Percentiles rank a stretch among this genome's conserved stretches.
Evolutionary conservation across 2,329 filamentous ascomycete species (phyloP).

Genomic region (Clarireedia sp.): DNA sequence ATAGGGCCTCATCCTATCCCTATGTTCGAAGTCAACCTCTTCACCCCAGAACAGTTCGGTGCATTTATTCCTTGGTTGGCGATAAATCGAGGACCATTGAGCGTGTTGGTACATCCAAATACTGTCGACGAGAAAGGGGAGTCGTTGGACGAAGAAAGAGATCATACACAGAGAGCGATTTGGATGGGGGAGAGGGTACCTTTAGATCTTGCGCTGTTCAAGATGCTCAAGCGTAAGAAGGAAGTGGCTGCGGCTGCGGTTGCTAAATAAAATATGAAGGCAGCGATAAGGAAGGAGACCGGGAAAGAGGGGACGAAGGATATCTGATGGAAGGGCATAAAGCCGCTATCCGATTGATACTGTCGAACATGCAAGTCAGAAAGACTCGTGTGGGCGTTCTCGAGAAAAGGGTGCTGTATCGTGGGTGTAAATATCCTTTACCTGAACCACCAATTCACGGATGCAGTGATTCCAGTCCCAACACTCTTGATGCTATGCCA

Average conservation of each 20-base stretch:
- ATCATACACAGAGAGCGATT: constrained; percentile 53
- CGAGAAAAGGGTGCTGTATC: not conserved
- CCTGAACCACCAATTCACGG: constrained; percentile 50
- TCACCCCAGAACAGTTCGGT: constrained; percentile 79
- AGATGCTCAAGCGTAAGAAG: constrained; percentile 17
- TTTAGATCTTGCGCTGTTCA: constrained; percentile 48
- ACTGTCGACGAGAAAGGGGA: constrained; percentile 48
- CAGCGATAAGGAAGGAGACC: not conserved
- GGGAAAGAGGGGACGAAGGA: too few species aligned
- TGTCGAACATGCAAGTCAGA: too few species aligned
- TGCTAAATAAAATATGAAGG: not conserved
- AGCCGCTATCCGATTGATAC: too few species aligned
- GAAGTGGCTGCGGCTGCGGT: not conserved
- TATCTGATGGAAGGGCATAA: too few species aligned
- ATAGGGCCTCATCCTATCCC: constrained; percentile 74
- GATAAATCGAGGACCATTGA: constrained; percentile 72
- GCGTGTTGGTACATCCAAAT: constrained; percentile 76
- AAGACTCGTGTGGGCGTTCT: too few species aligned
- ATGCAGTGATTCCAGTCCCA: constrained; percentile 35
- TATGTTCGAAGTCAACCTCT: constrained; percentile 91
- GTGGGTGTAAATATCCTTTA: constrained; percentile 8
- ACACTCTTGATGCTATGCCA: constrained; percentile 75
- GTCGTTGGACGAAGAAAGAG: constrained; percentile 24
- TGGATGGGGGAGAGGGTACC: constrained; percentile 66
- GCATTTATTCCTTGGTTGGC: constrained; percentile 82